Percentiles rank a stretch among this genome's conserved stretches.
Conservation (phyloP, 2,329 filamentous ascomycete species). For the Colletotrichum musae region DNA sequence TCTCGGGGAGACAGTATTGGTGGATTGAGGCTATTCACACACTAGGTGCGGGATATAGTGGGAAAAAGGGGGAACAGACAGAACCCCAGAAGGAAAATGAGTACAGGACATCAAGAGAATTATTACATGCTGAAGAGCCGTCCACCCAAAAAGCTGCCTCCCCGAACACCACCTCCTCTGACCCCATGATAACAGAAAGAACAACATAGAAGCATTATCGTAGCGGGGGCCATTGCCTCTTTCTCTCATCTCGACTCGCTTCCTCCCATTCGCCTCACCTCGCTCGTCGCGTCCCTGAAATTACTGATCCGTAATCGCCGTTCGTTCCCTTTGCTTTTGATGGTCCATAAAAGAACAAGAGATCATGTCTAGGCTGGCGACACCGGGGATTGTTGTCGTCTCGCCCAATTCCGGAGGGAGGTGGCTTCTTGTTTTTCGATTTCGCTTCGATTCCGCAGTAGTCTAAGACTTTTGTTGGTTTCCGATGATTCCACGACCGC, state of each 20-base stretch:
- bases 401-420: slow-evolving; percentile 19
- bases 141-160: slow-evolving; percentile 48
- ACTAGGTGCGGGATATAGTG: slow-evolving; percentile 32
- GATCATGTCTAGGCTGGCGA: slow-evolving; percentile 12
- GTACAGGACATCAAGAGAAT: slow-evolving; percentile 58
- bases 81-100: slow-evolving; percentile 48
- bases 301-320: slow-evolving; percentile 31
- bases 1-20: slow-evolving; percentile 22
- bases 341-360: neutral
- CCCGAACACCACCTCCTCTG: slow-evolving; percentile 46
- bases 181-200: slow-evolving; percentile 34
- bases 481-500: slow-evolving; percentile 30
- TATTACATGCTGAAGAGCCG: slow-evolving; percentile 65
- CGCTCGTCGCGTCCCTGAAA: slow-evolving; percentile 13
- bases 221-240: slow-evolving; percentile 40
- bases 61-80: slow-evolving; percentile 42
- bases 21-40: slow-evolving; percentile 38
- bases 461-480: slow-evolving; percentile 38
- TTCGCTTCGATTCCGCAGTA: slow-evolving; percentile 36
- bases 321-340: slow-evolving; percentile 14
- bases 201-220: slow-evolving; percentile 44
- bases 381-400: slow-evolving; percentile 5
- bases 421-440: slow-evolving; percentile 21
- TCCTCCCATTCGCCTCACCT: slow-evolving; percentile 21
- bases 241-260: slow-evolving; percentile 23